Conservation (phyloP, 176 grass and related monocot genomes). For the Musa troglodytarum region DNA sequence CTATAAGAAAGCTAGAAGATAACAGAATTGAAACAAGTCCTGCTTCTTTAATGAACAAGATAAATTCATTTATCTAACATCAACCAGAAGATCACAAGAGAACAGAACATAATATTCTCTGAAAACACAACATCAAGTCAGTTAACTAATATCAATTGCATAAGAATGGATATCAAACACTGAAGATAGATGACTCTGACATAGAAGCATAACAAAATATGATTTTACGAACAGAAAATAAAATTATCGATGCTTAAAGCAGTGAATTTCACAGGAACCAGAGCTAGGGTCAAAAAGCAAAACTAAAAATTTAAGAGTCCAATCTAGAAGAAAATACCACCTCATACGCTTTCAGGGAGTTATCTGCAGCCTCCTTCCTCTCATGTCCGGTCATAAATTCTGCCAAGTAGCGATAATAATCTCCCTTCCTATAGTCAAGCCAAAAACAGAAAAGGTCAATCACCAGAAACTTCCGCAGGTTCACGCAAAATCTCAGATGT, state of each 20-base stretch:
- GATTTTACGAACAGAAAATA: not conserved
- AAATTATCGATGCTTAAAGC: not conserved
- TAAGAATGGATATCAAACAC: too few relatives aligned
- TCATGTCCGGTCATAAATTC: constrained; percentile 6
- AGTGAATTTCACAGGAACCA: not conserved
- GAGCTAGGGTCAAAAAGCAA: not conserved
- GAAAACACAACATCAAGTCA: too few relatives aligned
- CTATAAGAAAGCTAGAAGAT: too few relatives aligned
- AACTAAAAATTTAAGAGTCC: not conserved
- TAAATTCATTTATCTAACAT: too few relatives aligned
- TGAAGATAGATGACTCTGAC: too few relatives aligned
- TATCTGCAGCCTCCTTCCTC: constrained; percentile 4
- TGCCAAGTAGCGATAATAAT: constrained; percentile 13
- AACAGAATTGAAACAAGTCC: too few relatives aligned
- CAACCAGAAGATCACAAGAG: too few relatives aligned
- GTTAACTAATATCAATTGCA: too few relatives aligned
- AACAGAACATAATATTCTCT: too few relatives aligned
- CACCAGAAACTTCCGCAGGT: not conserved
- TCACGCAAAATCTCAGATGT: not conserved
- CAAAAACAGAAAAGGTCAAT: not conserved
- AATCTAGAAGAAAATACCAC: not conserved
- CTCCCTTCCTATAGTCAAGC: constrained; percentile 2
- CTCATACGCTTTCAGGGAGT: not conserved
- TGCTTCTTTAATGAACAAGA: too few relatives aligned
- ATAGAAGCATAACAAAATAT: not conserved